A percentile compares a stretch with the other conserved stretches of the same genome.
Conservation (phyloP, 1,284 basidiomycete species). For the Irpex rosettiformis region DNA sequence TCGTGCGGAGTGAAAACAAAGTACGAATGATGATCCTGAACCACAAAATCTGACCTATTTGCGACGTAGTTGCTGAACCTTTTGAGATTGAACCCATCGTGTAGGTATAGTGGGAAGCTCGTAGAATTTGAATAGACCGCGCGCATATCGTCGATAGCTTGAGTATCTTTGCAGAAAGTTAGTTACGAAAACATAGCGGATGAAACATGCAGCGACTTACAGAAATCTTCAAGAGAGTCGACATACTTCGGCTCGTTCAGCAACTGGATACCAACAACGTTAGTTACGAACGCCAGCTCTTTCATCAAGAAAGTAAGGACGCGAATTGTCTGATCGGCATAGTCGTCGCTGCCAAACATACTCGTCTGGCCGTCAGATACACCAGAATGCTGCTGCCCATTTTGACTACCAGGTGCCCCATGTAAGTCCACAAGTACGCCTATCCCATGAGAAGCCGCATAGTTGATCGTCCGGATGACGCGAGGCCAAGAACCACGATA, state of each 20-base stretch:
- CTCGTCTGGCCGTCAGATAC: slow-evolving; percentile 58
- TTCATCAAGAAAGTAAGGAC: slow-evolving; percentile 56
- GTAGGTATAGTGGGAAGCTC: slow-evolving; percentile 66
- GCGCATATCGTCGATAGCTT: slow-evolving; percentile 55
- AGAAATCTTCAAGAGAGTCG: slow-evolving; percentile 49
- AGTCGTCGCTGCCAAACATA: slow-evolving; percentile 49
- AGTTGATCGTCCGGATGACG: slow-evolving; percentile 61
- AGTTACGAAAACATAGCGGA: not conserved
- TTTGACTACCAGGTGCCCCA: slow-evolving; percentile 70
- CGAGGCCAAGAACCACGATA: slow-evolving; percentile 64
- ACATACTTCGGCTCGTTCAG: slow-evolving; percentile 68
- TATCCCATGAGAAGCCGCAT: slow-evolving; percentile 60
- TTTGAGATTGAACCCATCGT: slow-evolving; percentile 69
- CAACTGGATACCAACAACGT: slow-evolving; percentile 75
- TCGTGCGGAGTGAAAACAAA: slow-evolving; percentile 61
- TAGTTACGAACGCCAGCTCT: slow-evolving; percentile 59
- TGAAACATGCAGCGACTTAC: slow-evolving; percentile 32
- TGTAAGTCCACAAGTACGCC: slow-evolving; percentile 79
- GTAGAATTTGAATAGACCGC: slow-evolving; percentile 40
- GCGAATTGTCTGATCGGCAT: slow-evolving; percentile 57
- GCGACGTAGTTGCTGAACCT: slow-evolving; percentile 55
- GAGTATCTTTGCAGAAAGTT: slow-evolving; percentile 35
- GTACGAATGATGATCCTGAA: slow-evolving; percentile 77
- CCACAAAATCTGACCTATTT: slow-evolving; percentile 62
- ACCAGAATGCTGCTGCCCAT: slow-evolving; percentile 72